Evolutionary conservation across 2,329 filamentous ascomycete genomes (phyloP).

Genomic region (Alternaria ethzedia): DNA sequence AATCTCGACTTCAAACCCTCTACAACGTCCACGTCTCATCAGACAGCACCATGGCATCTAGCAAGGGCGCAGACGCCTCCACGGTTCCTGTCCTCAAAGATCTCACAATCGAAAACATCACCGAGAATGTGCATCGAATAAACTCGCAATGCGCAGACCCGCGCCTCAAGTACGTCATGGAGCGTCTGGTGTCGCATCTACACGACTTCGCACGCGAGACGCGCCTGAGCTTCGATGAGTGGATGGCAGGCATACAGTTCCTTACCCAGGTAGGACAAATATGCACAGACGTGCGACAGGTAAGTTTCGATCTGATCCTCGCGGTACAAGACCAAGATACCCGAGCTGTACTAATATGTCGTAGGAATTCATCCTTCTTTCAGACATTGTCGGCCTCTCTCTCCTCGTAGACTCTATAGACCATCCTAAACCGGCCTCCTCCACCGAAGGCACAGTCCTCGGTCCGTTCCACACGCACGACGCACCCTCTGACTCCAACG

Average conservation of each 20-base stretch:
- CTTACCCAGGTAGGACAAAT: constrained; percentile 76
- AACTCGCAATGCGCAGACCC: constrained; percentile 72
- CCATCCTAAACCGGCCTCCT: constrained; percentile 74
- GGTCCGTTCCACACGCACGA: constrained; percentile 87
- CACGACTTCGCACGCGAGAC: constrained; percentile 86
- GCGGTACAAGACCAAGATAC: background rate
- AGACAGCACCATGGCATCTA: constrained; percentile 2
- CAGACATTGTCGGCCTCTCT: constrained; percentile 78
- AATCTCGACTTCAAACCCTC: background rate
- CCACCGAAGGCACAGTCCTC: constrained; percentile 80
- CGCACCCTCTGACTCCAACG: constrained; percentile 64
- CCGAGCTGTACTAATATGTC: background rate
- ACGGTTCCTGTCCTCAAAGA: constrained; percentile 57
- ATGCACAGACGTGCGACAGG: constrained; percentile 74
- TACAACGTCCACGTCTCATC: background rate
- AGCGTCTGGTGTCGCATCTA: constrained; percentile 75
- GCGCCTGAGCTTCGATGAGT: constrained; percentile 75
- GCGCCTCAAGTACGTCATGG: constrained; percentile 74
- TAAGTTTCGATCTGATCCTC: constrained; percentile 38
- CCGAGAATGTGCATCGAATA: constrained; percentile 74
- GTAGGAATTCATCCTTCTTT: constrained; percentile 81
- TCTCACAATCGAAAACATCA: constrained; percentile 80
- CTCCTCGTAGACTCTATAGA: constrained; percentile 83
- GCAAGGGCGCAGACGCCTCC: constrained; percentile 1
- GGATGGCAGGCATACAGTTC: constrained; percentile 77